These are phyloP conservation scores for Geotrichum cucujoidarum DNA, from an alignment of 1,139 yeast species.

Conservation along the genomic window DNA sequence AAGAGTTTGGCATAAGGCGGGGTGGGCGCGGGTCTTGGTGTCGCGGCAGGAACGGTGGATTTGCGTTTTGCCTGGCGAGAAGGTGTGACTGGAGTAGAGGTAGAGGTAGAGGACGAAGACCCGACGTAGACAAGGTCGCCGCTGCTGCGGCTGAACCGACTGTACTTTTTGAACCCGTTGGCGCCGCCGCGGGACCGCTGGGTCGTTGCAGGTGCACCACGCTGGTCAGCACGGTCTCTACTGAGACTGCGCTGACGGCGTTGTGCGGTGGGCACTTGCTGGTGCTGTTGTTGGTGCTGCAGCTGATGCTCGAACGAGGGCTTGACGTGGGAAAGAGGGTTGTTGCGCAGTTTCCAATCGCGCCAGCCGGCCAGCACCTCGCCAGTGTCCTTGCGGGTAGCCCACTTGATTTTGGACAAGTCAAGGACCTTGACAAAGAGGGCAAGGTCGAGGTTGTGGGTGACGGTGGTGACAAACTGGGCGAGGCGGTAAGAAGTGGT, in stretches of 20 bases:
- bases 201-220: too few species aligned
- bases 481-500: conserved; percentile 71
- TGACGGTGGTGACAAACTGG: conserved; percentile 63
- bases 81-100: not conserved
- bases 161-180: not conserved
- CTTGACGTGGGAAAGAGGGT: conserved; percentile 50
- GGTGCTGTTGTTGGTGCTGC: not conserved
- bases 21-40: not conserved
- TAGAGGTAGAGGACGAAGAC: not conserved
- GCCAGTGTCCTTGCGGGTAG: conserved; percentile 41
- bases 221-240: not conserved
- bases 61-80: not conserved
- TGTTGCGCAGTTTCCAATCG: conserved; percentile 75
- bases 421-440: conserved; percentile 51
- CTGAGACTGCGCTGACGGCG: not conserved
- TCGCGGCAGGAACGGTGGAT: not conserved
- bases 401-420: conserved; percentile 43
- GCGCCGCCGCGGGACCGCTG: not conserved
- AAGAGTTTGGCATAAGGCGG: not conserved
- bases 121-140: not conserved
- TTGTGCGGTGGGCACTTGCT: not conserved
- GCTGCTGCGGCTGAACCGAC: not conserved
- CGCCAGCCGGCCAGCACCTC: conserved; percentile 63
- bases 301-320: not conserved
- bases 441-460: conserved; percentile 54